A percentile compares a stretch with the other conserved stretches of the same genome.
Conservation (phyloP, 2,329 filamentous ascomycete genomes). For the Huntiella abstrusa region DNA sequence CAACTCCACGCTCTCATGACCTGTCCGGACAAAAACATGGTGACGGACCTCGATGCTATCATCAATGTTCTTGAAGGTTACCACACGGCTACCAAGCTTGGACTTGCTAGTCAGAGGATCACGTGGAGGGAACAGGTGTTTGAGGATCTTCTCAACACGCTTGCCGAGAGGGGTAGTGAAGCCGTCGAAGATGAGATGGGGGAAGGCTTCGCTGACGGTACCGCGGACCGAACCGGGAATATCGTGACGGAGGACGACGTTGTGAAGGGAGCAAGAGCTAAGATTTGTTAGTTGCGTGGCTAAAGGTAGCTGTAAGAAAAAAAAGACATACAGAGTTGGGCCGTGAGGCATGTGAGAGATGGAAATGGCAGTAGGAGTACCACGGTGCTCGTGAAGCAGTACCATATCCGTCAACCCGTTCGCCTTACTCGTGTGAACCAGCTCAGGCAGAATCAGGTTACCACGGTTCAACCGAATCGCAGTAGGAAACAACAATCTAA, state of each 20-base stretch:
- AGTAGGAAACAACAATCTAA: slow-evolving; percentile 66
- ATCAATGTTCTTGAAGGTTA: slow-evolving; percentile 88
- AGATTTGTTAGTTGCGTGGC: slow-evolving; percentile 15
- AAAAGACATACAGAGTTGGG: slow-evolving; percentile 32
- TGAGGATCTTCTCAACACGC: slow-evolving; percentile 73
- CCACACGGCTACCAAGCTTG: slow-evolving; percentile 72
- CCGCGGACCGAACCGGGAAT: slow-evolving; percentile 76
- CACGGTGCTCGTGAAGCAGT: slow-evolving; percentile 78
- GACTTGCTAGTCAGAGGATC: slow-evolving; percentile 51
- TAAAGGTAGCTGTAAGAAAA: slow-evolving; percentile 42
- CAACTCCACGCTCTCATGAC: slow-evolving; percentile 74
- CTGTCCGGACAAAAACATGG: slow-evolving; percentile 77
- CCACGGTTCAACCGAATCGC: slow-evolving; percentile 79
- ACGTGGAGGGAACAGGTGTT: slow-evolving; percentile 83
- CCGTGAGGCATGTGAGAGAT: slow-evolving; percentile 77
- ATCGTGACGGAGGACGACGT: slow-evolving; percentile 81
- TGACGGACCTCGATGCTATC: slow-evolving; percentile 77
- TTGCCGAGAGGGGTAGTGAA: slow-evolving; percentile 67
- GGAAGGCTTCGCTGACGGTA: slow-evolving; percentile 81
- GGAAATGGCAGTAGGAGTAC: slow-evolving; percentile 77
- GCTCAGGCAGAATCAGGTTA: slow-evolving; percentile 69
- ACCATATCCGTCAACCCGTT: slow-evolving; percentile 71
- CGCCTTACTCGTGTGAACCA: slow-evolving; percentile 64
- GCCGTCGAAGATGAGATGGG: slow-evolving; percentile 87
- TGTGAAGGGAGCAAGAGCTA: slow-evolving; percentile 74